Evolutionary conservation across 306 rosid species (phyloP), one percentile per base, ranked within the genome.

Genomic region (Quercus variabilis): DNA sequence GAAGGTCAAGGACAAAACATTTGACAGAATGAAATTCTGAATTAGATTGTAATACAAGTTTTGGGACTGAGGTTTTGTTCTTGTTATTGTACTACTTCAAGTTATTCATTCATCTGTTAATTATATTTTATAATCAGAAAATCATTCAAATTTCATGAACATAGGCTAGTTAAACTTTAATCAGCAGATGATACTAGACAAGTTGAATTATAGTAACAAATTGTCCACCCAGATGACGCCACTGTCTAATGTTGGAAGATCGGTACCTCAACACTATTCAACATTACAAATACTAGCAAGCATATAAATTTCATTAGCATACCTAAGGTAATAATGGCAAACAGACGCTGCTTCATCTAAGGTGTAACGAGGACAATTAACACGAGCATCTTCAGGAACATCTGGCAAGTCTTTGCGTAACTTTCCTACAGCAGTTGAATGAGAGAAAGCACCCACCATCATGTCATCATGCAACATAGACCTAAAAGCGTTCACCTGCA

Each of bases 391-490:
- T 55, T 14, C 85, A 4, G 99, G 98, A 80, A 95, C 98, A 85
- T 92, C 94, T 1, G 99, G 99, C 82, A 95, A 89, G 81, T 92
- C 92, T 85, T 87, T 79, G 10, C 97, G 91, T 80, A 95, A 89
- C 89, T 95, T 95, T 77, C 99, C 99, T 67, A 95, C 97, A 1
- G 98, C 97, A n/a, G 99, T 95, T 57, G 99, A 95, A 83, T 92
- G 99, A 80, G 97, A 92, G 83, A 95, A 92, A 14, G 96, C 99
- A 49, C 99, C 99, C 60, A 92, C 97, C 98, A 95, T 92, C 99
- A 95, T 91, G 81, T 88, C 96, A 81, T 92, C 76, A 69, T 95
- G 91, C 87, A 38, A 81, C 99, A 95, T 92, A 71, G 96, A 82
- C 87, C 99, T 86, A 89, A 95, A 95, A 77, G 99, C 91, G 30